Percentiles rank a stretch among this genome's conserved stretches.
phyloP scores from a whole-genome alignment of 768 basidiomycete genomes.

The Trametes elegans region DNA sequence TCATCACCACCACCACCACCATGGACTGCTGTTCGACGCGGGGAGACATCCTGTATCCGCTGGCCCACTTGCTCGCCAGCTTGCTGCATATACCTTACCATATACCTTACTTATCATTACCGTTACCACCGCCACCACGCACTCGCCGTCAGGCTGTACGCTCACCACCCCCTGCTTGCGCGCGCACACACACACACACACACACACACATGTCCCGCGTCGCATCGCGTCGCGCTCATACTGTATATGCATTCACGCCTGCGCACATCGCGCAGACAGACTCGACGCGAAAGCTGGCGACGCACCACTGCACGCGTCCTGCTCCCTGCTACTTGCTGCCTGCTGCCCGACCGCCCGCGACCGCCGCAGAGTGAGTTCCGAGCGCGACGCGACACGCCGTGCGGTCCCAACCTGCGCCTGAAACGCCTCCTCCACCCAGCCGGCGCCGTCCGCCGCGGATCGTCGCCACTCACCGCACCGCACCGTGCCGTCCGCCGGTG shows the following conservation, averaged over 20 bases:
- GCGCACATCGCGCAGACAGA: too few relatives aligned
- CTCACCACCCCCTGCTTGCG: background rate
- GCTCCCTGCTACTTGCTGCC: background rate
- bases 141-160: background rate
- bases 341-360: too few relatives aligned
- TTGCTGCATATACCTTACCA: too few relatives aligned
- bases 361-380: too few relatives aligned
- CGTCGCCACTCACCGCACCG: background rate
- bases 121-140: background rate
- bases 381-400: too few relatives aligned
- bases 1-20: conserved; percentile 2
- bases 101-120: conserved; percentile 14
- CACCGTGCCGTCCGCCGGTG: background rate
- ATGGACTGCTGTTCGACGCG: too few relatives aligned
- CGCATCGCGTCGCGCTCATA: too few relatives aligned
- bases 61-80: too few relatives aligned
- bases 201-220: background rate
- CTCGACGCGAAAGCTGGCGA: too few relatives aligned
- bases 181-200: background rate
- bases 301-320: background rate
- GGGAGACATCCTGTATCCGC: too few relatives aligned
- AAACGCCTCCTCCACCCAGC: background rate
- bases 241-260: too few relatives aligned
- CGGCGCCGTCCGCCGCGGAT: too few relatives aligned
- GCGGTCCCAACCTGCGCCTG: background rate